These are phyloP conservation scores for Samsoniella hepiali DNA, from an alignment of 2,329 filamentous ascomycete genomes.

Conservation along the genomic window DNA sequence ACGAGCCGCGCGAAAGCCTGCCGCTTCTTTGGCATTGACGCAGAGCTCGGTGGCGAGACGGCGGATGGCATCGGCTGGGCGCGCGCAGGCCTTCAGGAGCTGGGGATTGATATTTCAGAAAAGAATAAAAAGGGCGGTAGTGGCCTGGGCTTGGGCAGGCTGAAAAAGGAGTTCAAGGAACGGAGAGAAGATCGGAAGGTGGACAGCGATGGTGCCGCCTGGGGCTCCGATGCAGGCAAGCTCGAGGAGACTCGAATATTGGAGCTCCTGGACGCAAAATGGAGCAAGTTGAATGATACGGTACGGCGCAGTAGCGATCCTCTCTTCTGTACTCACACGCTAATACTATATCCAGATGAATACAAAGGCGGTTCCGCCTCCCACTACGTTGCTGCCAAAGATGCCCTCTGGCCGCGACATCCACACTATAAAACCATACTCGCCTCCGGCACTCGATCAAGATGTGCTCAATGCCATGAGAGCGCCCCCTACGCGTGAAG, in stretches of 20 bases:
- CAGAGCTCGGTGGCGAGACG: constrained; percentile 75
- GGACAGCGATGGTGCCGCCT: constrained; percentile 62
- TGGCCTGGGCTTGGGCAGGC: constrained; percentile 54
- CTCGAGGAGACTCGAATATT: constrained; percentile 82
- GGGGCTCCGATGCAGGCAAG: constrained; percentile 81
- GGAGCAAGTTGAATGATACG: constrained; percentile 90
- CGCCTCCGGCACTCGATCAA: constrained; percentile 61
- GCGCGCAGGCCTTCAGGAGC: constrained; percentile 68
- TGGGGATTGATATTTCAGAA: constrained; percentile 59
- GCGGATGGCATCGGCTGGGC: constrained; percentile 88
- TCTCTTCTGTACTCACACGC: constrained; percentile 15
- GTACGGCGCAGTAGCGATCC: constrained; percentile 44
- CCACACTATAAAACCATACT: constrained; percentile 66
- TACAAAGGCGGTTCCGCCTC: constrained; percentile 70
- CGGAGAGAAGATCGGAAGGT: constrained; percentile 75
- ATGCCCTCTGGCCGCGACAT: constrained; percentile 90
- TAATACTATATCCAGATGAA: constrained; percentile 57
- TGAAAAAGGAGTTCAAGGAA: constrained; percentile 74
- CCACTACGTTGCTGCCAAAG: constrained; percentile 66
- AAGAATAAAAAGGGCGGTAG: constrained; percentile 41
- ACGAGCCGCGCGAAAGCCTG: constrained; percentile 82
- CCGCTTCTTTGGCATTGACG: constrained; percentile 85
- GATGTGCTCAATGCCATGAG: constrained; percentile 62
- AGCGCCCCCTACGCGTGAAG: constrained; percentile 33
- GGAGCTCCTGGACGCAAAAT: constrained; percentile 83